These are phyloP conservation scores for Argentina anserina DNA, from an alignment of 306 rosid genomes.

Conservation along the genomic window DNA sequence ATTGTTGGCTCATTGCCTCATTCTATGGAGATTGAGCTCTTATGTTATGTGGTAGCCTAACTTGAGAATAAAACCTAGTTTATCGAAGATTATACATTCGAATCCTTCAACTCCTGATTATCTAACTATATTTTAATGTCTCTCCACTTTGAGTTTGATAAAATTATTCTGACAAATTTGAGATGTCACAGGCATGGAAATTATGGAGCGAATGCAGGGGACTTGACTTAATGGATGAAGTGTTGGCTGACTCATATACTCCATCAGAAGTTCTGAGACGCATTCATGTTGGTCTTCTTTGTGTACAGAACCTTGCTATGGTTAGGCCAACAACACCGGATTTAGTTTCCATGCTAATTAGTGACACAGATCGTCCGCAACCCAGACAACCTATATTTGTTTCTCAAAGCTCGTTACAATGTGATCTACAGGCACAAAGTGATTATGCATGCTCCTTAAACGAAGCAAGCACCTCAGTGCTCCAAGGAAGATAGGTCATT, in stretches of 20 bases:
- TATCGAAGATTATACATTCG: no score
- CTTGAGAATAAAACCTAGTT: not conserved
- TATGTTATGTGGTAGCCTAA: not conserved
- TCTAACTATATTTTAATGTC: no score
- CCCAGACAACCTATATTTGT: conserved; percentile 21
- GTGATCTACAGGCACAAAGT: not conserved
- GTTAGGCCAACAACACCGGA: conserved; percentile 29
- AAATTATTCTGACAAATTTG: not conserved
- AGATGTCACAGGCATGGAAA: conserved; percentile 15
- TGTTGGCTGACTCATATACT: not conserved
- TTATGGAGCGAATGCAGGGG: conserved; percentile 7
- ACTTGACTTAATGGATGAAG: not conserved
- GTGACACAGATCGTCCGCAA: conserved; percentile 7
- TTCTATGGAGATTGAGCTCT: not conserved
- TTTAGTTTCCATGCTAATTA: conserved; percentile 14
- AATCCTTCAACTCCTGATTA: not conserved
- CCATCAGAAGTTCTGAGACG: conserved; percentile 1
- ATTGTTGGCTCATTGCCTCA: not conserved
- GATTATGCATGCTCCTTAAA: not conserved
- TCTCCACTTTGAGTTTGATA: no score
- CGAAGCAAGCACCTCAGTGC: not conserved
- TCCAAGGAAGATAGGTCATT: conserved; percentile 1
- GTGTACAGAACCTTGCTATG: conserved; percentile 18
- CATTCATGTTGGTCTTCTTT: conserved; percentile 23
- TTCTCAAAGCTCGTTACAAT: not conserved